A percentile compares a stretch with the other conserved stretches of the same genome.
Evolutionary conservation across 176 grass and related monocot species (phyloP).

Genomic region (Areca catechu): DNA sequence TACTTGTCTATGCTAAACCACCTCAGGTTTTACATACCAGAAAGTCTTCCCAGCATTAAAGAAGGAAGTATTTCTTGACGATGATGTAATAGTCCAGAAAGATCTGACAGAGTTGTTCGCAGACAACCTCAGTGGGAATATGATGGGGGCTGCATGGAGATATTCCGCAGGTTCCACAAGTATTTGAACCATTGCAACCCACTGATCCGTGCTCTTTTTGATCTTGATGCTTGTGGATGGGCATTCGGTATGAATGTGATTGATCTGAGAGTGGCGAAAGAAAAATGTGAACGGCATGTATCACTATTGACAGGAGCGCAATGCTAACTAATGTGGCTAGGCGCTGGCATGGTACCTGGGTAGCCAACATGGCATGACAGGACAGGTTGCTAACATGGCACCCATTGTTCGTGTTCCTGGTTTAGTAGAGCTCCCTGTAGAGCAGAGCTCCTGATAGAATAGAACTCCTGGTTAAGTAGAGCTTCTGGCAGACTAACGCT

Average conservation of each 20-base stretch:
- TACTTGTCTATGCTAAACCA: constrained; percentile 97
- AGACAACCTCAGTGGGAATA: constrained; percentile 78
- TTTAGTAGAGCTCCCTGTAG: no score
- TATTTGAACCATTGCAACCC: constrained; percentile 96
- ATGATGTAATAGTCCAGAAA: constrained; percentile 88
- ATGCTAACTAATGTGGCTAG: no score
- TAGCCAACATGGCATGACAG: no score
- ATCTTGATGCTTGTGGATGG: constrained; percentile 97
- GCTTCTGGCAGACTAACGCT: no score
- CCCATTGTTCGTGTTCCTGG: no score
- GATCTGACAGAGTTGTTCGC: constrained; percentile 71
- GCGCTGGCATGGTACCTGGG: no score
- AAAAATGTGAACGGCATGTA: constrained; percentile 98
- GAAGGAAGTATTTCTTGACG: constrained; percentile 93
- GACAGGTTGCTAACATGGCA: no score
- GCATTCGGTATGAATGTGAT: constrained; percentile 98
- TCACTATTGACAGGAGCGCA: constrained; percentile 97
- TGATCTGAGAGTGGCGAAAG: constrained; percentile 84
- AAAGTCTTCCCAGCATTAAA: constrained; percentile 77
- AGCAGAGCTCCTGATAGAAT: no score
- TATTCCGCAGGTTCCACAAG: constrained; percentile 95
- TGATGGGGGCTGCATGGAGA: constrained; percentile 99
- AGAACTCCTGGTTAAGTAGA: no score
- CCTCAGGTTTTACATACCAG: constrained; percentile 88
- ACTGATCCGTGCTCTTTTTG: constrained; percentile 87